Conservation (phyloP, 805 yeast species). For the Starmerella apis region DNA sequence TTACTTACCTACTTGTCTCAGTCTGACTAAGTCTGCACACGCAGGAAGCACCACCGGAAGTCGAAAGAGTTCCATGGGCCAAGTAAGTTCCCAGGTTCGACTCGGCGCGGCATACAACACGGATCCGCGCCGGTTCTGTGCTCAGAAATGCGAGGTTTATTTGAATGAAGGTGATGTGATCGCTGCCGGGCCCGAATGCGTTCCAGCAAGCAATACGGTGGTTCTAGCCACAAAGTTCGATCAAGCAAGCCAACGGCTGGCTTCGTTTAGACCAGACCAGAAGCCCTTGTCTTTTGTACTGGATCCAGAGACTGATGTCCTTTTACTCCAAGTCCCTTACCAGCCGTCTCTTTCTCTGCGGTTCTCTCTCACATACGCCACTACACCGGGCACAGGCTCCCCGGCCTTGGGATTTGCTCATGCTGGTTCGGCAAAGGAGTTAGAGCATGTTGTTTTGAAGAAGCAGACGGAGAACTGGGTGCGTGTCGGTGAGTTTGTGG, state of each 20-base stretch:
- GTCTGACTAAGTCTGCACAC: conserved; percentile 1
- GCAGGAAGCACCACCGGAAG: neutral
- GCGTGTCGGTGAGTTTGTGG: conserved; percentile 11
- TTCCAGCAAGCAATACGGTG: conserved; percentile 11
- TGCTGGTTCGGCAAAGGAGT: conserved; percentile 12
- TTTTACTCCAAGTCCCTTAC: conserved; percentile 23
- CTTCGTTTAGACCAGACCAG: conserved; percentile 13
- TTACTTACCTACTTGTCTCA: too few relatives aligned
- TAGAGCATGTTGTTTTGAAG: neutral
- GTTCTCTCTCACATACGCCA: conserved; percentile 17
- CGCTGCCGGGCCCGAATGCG: conserved; percentile 4
- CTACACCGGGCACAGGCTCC: conserved; percentile 17
- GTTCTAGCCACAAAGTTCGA: conserved; percentile 11
- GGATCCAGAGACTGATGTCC: conserved; percentile 22
- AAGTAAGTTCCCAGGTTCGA: conserved; percentile 18
- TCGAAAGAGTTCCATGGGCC: conserved; percentile 23
- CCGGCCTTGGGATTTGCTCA: conserved; percentile 14
- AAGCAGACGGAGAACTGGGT: conserved; percentile 14
- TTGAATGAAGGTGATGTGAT: conserved; percentile 21
- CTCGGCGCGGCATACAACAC: conserved; percentile 16
- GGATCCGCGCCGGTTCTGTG: conserved; percentile 18
- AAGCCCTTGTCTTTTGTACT: conserved; percentile 20
- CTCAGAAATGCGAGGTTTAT: conserved; percentile 16
- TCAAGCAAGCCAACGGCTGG: conserved; percentile 5
- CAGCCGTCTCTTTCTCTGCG: conserved; percentile 17